These are phyloP conservation scores for Aspergillus flavus DNA, from an alignment of 2,329 filamentous ascomycete genomes.

Conservation along the genomic window DNA sequence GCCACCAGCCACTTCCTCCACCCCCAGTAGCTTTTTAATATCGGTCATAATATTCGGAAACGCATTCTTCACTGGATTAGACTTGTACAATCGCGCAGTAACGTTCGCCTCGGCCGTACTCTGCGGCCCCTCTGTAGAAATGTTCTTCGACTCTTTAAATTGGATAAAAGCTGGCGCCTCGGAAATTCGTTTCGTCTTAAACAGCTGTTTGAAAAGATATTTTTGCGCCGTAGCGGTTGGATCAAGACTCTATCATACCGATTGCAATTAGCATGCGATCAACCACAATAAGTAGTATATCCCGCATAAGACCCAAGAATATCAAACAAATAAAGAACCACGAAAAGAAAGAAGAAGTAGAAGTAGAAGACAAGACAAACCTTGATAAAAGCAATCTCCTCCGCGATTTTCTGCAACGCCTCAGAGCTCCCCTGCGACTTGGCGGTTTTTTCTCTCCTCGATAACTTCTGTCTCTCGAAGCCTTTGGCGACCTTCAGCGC, in stretches of 20 bases:
- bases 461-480: constrained; percentile 66
- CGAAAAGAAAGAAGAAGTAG: neutral
- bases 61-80: constrained; percentile 59
- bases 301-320: neutral
- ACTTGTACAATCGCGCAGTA: constrained; percentile 61
- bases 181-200: constrained; percentile 60
- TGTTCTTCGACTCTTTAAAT: constrained; percentile 41
- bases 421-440: constrained; percentile 46
- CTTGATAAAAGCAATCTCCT: constrained; percentile 61
- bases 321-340: neutral
- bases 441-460: constrained; percentile 60
- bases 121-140: constrained; percentile 39
- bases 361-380: constrained; percentile 31
- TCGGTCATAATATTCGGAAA: constrained; percentile 50
- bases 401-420: constrained; percentile 49
- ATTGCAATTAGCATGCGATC: constrained; percentile 9
- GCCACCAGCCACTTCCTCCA: constrained; percentile 29
- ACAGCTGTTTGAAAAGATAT: constrained; percentile 59
- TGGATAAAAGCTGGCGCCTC: constrained; percentile 52
- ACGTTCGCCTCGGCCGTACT: constrained; percentile 59
- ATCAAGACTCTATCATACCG: constrained; percentile 50
- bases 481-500: constrained; percentile 62
- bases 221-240: constrained; percentile 52
- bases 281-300: neutral
- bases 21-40: constrained; percentile 42